Percentiles rank a stretch among this genome's conserved stretches.
phyloP scores from a whole-genome alignment of 2,329 filamentous ascomycete species.

The Pseudonectria buxi region DNA sequence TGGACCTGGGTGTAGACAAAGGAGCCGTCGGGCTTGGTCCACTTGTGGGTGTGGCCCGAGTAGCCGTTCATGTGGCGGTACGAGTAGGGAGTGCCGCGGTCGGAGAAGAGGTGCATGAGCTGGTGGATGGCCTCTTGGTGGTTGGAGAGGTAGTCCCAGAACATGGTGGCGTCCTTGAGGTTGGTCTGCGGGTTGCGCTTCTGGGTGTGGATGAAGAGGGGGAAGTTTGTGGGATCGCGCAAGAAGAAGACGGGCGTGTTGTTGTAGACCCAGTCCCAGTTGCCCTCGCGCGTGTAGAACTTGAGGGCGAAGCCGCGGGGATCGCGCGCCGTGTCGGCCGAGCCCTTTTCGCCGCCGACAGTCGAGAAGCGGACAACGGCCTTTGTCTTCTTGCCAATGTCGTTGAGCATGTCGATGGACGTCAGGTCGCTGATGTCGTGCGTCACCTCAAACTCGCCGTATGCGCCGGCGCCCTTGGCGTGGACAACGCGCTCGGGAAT shows the following conservation, averaged over 20 bases:
- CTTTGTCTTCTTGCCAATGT: constrained; percentile 46
- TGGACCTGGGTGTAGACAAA: constrained; percentile 63
- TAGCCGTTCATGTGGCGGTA: constrained; percentile 64
- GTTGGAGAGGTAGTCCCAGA: constrained; percentile 40
- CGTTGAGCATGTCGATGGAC: constrained; percentile 43
- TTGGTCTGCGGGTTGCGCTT: constrained; percentile 69
- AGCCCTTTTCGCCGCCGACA: constrained; percentile 61
- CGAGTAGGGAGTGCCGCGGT: constrained; percentile 59
- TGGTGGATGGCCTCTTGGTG: constrained; percentile 47
- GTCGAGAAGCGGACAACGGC: constrained; percentile 63
- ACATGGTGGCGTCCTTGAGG: constrained; percentile 62
- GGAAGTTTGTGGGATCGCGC: constrained; percentile 68
- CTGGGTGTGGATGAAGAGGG: constrained; percentile 69
- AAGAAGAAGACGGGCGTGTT: constrained; percentile 76
- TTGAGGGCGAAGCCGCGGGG: constrained; percentile 58
- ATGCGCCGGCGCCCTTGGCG: constrained; percentile 35
- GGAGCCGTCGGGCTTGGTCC: constrained; percentile 56
- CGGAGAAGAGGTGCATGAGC: constrained; percentile 57
- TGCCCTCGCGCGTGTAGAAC: constrained; percentile 59
- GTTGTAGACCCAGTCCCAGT: constrained; percentile 70
- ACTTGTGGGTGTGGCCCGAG: constrained; percentile 61
- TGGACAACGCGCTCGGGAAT: constrained; percentile 40
- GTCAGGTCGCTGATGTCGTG: constrained; percentile 49
- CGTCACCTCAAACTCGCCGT: constrained; percentile 53
- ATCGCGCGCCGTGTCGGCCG: constrained; percentile 61